Percentiles rank a stretch among this genome's conserved stretches.
Conservation (phyloP, 2,329 filamentous ascomycete genomes). For the Colletotrichum sp. region DNA sequence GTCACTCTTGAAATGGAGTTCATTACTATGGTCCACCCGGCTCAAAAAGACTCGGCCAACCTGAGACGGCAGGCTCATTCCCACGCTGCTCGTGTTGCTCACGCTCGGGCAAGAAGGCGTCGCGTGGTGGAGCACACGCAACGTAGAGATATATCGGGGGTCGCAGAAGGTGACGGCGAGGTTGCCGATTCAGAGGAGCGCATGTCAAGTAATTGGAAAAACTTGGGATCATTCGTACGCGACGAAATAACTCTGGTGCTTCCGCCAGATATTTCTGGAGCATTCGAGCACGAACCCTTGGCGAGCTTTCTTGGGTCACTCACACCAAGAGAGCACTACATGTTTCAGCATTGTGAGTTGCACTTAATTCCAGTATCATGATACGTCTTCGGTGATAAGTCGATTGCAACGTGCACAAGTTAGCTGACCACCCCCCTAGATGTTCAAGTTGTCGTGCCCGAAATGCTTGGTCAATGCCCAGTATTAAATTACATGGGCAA, state of each 20-base stretch:
- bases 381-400: background rate
- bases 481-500: background rate
- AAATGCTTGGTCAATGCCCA: background rate
- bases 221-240: background rate
- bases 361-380: background rate
- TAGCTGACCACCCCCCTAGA: background rate
- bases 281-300: background rate
- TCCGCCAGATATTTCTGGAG: background rate
- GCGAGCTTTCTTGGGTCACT: background rate
- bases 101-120: background rate
- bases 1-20: background rate
- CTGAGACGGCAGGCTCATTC: background rate
- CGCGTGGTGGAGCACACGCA: background rate
- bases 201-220: background rate
- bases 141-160: background rate
- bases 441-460: background rate
- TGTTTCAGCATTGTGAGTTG: background rate
- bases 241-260: background rate
- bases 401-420: background rate
- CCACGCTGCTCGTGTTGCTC: background rate
- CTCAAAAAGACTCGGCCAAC: background rate
- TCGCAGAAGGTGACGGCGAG: background rate
- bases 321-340: background rate
- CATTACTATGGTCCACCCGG: background rate
- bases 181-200: background rate